These are phyloP conservation scores for Ceratocystis huliohia DNA, from an alignment of 2,329 filamentous ascomycete species.

Conservation along the genomic window DNA sequence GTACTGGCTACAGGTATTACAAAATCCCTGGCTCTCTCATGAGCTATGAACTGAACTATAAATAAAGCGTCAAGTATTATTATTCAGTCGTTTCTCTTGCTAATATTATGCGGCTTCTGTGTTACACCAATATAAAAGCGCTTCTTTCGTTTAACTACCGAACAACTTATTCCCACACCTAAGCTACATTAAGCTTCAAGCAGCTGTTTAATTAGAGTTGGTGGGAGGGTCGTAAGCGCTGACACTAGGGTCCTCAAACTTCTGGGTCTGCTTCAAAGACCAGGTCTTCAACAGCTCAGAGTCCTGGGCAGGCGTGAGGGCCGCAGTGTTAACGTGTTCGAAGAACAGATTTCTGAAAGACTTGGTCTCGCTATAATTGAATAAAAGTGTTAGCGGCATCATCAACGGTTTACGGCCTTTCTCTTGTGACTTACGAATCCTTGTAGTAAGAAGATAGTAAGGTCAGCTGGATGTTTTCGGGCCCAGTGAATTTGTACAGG, in stretches of 20 bases:
- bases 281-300: background rate
- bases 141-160: background rate
- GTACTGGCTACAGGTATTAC: no score
- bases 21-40: no score
- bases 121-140: background rate
- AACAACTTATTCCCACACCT: background rate
- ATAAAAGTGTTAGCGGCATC: background rate
- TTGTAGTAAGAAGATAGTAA: slow-evolving; percentile 13
- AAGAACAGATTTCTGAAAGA: slow-evolving; percentile 11
- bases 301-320: background rate
- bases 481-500: slow-evolving; percentile 10
- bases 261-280: background rate
- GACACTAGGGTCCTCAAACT: slow-evolving; percentile 2
- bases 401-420: background rate
- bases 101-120: background rate
- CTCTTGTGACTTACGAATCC: background rate
- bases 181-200: background rate
- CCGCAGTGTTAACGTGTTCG: background rate
- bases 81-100: no score
- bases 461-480: slow-evolving; percentile 4
- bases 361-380: slow-evolving; percentile 1
- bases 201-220: background rate
- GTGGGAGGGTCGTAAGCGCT: background rate
- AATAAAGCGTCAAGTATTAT: no score
- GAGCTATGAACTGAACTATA: no score